Base-by-base conservation (phyloP, 169 alveolate species). In the Neospora caninum region DNA sequence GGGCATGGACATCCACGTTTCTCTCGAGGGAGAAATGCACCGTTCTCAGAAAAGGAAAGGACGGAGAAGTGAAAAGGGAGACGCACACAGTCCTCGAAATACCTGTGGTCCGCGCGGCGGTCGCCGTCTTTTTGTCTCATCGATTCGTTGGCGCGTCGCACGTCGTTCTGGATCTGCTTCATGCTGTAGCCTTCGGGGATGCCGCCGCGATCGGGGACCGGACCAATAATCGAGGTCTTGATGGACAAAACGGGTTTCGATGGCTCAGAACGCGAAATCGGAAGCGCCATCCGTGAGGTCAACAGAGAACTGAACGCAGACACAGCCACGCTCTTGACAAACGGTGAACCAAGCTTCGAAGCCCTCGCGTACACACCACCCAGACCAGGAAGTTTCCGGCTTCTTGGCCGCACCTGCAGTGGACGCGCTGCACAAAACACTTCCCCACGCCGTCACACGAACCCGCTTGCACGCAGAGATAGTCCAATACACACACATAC, bases 131-230 rank as follows among this genome's bases (percentile, higher is more conserved):
- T 73, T 6, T 31, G 49, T 2, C 42, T 18, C 84, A 73, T 73
- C 25, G 45, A 73, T 43, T 31, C 84, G 25, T 73, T 73, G 16
- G 84, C 84, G n/a, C 42, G 4, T 31, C 84, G 41, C 45, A 73
- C 84, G 43, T 73, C 84, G 84, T 22, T 36, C 39, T 13, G 39
- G n/a, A 73, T 9, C 42, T 31, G 49, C 84, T 36, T 2, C 84
- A 36, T 36, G 27, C 39, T 34, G 42, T 73, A 73, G 38, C 84
- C 84, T 2, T 73, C 84, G 41, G 84, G 84, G n/a, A 73, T 36
- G 84, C 84, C 84, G 2, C 84, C 84, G 49, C 84, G 84, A 10
- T 36, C 84, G 27, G 84, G 84, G 43, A 73, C 84, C 84, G 84
- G 84, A 18, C 84, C 84, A 1, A 73, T 36, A 27, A 73, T 73